These are phyloP conservation scores for Acer campestre DNA, from an alignment of 345 rosid species.

Conservation along the genomic window DNA sequence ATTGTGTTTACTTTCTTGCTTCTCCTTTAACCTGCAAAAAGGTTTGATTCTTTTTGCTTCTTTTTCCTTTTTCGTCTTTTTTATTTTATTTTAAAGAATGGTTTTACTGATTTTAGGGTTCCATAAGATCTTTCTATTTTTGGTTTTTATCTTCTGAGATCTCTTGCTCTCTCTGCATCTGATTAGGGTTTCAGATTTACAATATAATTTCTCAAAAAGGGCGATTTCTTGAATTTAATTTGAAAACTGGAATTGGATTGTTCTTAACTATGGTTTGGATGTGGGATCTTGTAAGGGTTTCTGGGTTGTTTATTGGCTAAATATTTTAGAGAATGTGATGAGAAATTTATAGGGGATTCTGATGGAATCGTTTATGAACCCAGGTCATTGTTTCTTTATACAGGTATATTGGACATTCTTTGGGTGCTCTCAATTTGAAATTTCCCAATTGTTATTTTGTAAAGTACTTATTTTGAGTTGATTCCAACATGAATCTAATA, in stretches of 20 bases:
- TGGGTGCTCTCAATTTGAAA: background rate
- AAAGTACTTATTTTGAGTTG: background rate
- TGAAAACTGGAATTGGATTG: background rate
- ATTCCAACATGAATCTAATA: background rate
- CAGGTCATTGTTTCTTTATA: background rate
- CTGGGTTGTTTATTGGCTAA: background rate
- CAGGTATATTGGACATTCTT: background rate
- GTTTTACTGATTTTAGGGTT: slow-evolving; percentile 11
- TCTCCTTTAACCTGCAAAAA: slow-evolving; percentile 98
- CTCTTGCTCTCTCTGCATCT: slow-evolving; percentile 4
- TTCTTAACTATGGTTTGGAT: background rate
- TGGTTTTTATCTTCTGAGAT: background rate
- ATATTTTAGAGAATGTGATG: background rate
- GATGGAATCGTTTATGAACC: too few species aligned
- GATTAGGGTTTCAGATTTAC: slow-evolving; percentile 44
- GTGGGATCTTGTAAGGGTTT: slow-evolving; percentile 17
- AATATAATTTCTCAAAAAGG: background rate
- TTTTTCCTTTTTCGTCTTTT: background rate
- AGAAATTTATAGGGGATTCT: background rate
- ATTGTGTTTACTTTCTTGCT: slow-evolving; percentile 94
- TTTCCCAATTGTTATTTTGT: background rate
- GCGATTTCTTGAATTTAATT: background rate
- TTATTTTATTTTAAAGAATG: background rate
- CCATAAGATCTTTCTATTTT: slow-evolving; percentile 10
- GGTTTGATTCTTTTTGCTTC: slow-evolving; percentile 37